Evolutionary conservation across 2,329 filamentous ascomycete genomes (phyloP).

Genomic region (Claviceps citrina): DNA sequence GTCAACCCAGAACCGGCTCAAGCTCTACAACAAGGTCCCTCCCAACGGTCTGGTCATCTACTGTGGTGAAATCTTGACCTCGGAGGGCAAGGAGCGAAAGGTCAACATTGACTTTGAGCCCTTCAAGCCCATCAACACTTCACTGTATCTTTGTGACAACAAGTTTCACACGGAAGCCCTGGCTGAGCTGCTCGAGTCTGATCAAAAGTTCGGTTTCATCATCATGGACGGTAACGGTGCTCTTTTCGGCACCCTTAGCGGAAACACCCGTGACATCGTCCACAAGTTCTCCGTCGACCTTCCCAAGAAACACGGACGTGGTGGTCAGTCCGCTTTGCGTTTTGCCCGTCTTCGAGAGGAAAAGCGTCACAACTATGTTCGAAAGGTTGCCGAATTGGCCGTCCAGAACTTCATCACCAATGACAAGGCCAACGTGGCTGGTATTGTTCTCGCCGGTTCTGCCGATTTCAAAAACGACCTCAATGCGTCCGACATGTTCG

Average conservation of each 20-base stretch:
- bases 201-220: constrained; percentile 99
- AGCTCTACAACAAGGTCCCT: constrained; percentile 97
- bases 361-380: constrained; percentile 99
- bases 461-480: constrained; percentile 99
- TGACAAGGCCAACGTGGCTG: constrained; percentile 96
- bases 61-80: constrained; percentile 99
- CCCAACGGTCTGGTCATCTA: constrained; percentile 96
- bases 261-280: constrained; percentile 89
- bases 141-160: constrained; percentile 98
- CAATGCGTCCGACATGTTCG: constrained; percentile 95
- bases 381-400: constrained; percentile 92
- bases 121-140: constrained; percentile 99
- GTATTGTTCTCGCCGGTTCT: constrained; percentile 86
- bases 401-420: constrained; percentile 98
- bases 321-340: constrained; percentile 98
- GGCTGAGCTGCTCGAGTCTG: constrained; percentile 91
- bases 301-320: constrained; percentile 99
- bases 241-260: constrained; percentile 89
- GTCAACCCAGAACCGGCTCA: constrained; percentile 95
- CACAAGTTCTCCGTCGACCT: constrained; percentile 98
- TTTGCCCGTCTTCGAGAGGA: constrained; percentile 98
- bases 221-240: constrained; percentile 99
- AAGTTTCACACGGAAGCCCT: constrained; percentile 98
- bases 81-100: constrained; percentile 96
- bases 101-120: constrained; percentile 99